A percentile compares a stretch with the other conserved stretches of the same genome.
These are phyloP conservation scores for Annulohypoxylon nitens DNA, from an alignment of 495 filamentous ascomycete species.

Conservation along the genomic window DNA sequence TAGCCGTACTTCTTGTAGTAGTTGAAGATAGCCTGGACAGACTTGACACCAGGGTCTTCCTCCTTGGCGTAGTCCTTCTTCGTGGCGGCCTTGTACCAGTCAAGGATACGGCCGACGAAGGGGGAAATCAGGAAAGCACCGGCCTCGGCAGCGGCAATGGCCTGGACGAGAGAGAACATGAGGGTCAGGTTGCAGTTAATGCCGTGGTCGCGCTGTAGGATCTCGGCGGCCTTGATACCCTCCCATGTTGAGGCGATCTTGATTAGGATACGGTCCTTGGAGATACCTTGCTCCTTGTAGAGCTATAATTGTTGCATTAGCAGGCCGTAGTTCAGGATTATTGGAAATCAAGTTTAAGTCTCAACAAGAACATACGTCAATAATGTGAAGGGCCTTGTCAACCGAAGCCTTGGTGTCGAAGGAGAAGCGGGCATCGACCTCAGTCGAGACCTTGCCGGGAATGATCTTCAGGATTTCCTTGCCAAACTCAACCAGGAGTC, in stretches of 20 bases:
- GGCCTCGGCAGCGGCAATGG: conserved; percentile 95
- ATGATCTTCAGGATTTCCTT: conserved; percentile 97
- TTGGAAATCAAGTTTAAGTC: not conserved
- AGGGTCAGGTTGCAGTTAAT: conserved; percentile 99
- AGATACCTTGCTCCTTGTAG: conserved; percentile 90
- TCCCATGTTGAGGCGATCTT: conserved; percentile 93
- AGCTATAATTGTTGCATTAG: conserved; percentile 68
- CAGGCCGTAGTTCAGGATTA: not conserved
- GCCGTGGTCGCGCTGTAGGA: conserved; percentile 90
- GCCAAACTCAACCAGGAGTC: conserved; percentile 97
- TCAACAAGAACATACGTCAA: conserved; percentile 74
- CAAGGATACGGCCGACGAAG: conserved; percentile 98
- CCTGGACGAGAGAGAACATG: conserved; percentile 97
- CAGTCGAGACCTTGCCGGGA: conserved; percentile 97
- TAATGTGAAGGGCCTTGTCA: conserved; percentile 96
- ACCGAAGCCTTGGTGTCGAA: conserved; percentile 94
- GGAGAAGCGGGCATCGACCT: conserved; percentile 96
- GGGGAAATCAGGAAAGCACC: conserved; percentile 98
- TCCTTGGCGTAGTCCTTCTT: conserved; percentile 90
- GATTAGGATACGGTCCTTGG: conserved; percentile 94
- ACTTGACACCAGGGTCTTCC: conserved; percentile 97
- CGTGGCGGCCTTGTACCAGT: conserved; percentile 98
- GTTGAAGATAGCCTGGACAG: conserved; percentile 96
- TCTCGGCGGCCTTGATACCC: conserved; percentile 96
- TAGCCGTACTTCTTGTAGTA: conserved; percentile 99